phyloP scores from a whole-genome alignment of 768 basidiomycete genomes.

The Russula ochroleuca region DNA sequence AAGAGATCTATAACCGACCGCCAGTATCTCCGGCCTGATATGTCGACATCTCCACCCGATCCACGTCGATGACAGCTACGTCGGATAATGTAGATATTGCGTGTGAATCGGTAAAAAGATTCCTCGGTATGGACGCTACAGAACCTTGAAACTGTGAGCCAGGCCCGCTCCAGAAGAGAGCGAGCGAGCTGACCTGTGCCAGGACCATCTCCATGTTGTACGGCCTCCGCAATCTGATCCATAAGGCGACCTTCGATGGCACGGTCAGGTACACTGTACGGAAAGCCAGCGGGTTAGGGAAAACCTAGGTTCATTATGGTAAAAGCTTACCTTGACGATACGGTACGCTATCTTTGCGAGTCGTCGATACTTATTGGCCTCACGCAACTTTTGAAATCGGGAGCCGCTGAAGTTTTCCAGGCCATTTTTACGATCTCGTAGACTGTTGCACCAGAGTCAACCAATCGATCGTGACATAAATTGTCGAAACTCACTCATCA shows the following conservation, averaged over 20 bases:
- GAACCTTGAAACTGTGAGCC: not conserved
- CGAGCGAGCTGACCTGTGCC: not conserved
- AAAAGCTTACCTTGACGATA: not conserved
- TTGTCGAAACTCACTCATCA: not conserved
- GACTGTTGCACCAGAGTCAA: not conserved
- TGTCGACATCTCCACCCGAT: not conserved
- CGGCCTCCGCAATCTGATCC: not conserved
- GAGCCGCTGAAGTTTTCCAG: not conserved
- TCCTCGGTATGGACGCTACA: too few relatives aligned
- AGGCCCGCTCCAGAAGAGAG: too few relatives aligned
- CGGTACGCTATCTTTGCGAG: not conserved
- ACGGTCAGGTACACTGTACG: not conserved
- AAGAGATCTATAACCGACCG: not conserved
- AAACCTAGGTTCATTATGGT: not conserved
- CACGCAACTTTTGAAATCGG: not conserved
- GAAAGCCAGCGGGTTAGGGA: not conserved
- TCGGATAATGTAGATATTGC: not conserved
- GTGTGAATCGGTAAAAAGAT: not conserved
- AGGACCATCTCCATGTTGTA: not conserved
- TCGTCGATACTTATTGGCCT: not conserved
- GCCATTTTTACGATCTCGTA: too few relatives aligned
- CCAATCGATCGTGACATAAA: not conserved
- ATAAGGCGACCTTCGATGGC: not conserved
- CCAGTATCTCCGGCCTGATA: not conserved
- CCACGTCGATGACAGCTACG: not conserved